Conservation (phyloP, 1,284 basidiomycete species). For the Mycocalia duriaeana region DNA sequence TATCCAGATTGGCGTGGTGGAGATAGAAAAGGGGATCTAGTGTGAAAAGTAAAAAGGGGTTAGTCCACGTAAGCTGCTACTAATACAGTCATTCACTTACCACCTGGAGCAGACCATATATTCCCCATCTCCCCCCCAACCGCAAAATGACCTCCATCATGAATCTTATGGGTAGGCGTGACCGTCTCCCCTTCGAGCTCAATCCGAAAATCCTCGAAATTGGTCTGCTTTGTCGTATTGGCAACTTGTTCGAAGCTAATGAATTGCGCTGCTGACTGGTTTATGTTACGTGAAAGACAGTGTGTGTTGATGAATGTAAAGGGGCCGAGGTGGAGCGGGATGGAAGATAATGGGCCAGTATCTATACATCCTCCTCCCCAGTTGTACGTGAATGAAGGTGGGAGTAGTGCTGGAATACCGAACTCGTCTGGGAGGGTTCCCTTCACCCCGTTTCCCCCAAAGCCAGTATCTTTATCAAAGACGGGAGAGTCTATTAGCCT, state of each 20-base stretch:
- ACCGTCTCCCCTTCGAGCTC: conserved; percentile 28
- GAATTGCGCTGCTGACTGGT: conserved; percentile 13
- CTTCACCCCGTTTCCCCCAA: conserved; percentile 27
- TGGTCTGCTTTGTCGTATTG: conserved; percentile 18
- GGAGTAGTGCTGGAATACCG: not conserved
- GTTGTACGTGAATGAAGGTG: conserved; percentile 8
- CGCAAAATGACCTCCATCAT: conserved; percentile 29
- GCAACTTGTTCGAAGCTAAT: conserved; percentile 20
- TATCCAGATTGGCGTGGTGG: conserved; percentile 33
- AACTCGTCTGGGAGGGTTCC: conserved; percentile 14
- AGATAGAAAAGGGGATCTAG: conserved; percentile 35
- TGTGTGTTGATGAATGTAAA: conserved; percentile 25
- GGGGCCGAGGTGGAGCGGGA: conserved; percentile 28
- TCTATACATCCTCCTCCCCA: conserved; percentile 24
- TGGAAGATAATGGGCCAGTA: conserved; percentile 30
- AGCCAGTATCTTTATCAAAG: conserved; percentile 28
- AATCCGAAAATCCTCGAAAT: conserved; percentile 29
- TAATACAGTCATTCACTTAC: conserved; percentile 16
- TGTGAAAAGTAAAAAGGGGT: not conserved
- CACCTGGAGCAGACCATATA: conserved; percentile 30
- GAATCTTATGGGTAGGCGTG: conserved; percentile 18
- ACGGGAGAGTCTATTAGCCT: conserved; percentile 26
- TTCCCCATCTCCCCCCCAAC: conserved; percentile 33
- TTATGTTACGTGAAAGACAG: conserved; percentile 27
- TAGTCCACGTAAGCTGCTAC: too few relatives aligned